These are phyloP conservation scores for Zizania palustris DNA, from an alignment of 202 grass and related monocot genomes.

Conservation along the genomic window DNA sequence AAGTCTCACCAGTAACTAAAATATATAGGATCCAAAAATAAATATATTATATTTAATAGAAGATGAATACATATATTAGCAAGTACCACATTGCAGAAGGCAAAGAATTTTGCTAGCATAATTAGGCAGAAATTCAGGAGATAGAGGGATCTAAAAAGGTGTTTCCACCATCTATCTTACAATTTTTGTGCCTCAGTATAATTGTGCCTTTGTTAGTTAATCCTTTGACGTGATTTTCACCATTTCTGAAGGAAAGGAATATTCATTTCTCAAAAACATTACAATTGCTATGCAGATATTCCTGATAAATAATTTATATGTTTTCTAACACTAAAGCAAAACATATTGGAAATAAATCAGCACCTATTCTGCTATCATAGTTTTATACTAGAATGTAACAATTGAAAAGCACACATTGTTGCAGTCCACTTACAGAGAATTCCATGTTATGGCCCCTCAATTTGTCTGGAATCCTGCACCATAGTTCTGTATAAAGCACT, in stretches of 20 bases:
- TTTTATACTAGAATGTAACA: constrained; percentile 38
- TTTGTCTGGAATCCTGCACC: constrained; percentile 38
- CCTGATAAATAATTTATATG: constrained; percentile 42
- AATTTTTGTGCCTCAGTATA: constrained; percentile 25
- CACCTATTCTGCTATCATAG: constrained; percentile 31
- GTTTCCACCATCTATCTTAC: constrained; percentile 25
- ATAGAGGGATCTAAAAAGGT: constrained; percentile 29
- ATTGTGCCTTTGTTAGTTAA: constrained; percentile 32
- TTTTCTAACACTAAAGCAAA: constrained; percentile 40
- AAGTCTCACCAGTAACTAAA: constrained; percentile 6
- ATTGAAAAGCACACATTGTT: constrained; percentile 49
- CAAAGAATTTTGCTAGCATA: background rate
- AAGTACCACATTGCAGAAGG: background rate
- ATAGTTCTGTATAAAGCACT: constrained; percentile 35
- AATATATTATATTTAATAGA: background rate
- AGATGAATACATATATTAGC: background rate
- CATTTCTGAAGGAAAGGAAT: constrained; percentile 33
- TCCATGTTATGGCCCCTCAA: constrained; percentile 44
- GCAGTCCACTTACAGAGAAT: constrained; percentile 55
- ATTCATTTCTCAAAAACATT: constrained; percentile 33
- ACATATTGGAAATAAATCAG: constrained; percentile 44
- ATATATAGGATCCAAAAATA: constrained; percentile 29
- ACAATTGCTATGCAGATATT: constrained; percentile 36
- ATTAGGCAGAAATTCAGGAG: constrained; percentile 2
- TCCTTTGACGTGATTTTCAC: constrained; percentile 36